Evolutionary conservation across 306 rosid species (phyloP), one percentile per base, ranked within the genome.

Genomic region (Arachis stenosperma): DNA sequence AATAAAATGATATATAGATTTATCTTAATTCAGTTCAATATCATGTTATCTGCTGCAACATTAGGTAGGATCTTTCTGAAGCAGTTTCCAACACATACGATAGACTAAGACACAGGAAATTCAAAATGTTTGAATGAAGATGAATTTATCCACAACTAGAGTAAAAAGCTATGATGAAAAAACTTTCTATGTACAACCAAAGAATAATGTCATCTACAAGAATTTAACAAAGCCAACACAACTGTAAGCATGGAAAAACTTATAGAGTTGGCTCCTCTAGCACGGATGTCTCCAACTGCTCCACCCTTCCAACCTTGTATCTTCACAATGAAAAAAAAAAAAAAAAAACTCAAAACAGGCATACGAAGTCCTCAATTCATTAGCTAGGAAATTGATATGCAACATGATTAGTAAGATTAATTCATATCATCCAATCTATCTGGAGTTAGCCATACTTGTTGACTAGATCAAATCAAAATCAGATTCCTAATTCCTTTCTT

Each of bases 281-380:
- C 86, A 79, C 87, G 62, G 99, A 87, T 83, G 96, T 86, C 83
- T 81, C 95, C 89, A 94, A 61, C 82, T 94, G 99, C 88, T 94
- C 99, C 22, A 94, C 85, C 76, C 97, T 87, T 65, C 95, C 99
- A 77, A 94, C 99, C 90, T 91, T 94, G 67, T 89, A 88, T 43
- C 99, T 94, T 85, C 78, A 83, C 51, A 86, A n/a, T 58, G 65
- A 78, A 73, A 81, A 22, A 59, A 48, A 48, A 48, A 78, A 73
- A 81, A 22, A 59, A 48, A 48, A 48, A 3, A 48, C 12, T 11
- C 33, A 59, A 48, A 48, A 48, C 0, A 48, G 13, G 5, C 54
- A 29, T 52, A 59, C 29, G 70, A 36, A 79, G 63, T 52, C 71
- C 30, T 61, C 65, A 76, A 43, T 36, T 47, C 42, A 41, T 5